Evolutionary conservation across 2,329 filamentous ascomycete species (phyloP), one percentile per base, ranked within the genome.

Genomic region (Aspergillus unguis): DNA sequence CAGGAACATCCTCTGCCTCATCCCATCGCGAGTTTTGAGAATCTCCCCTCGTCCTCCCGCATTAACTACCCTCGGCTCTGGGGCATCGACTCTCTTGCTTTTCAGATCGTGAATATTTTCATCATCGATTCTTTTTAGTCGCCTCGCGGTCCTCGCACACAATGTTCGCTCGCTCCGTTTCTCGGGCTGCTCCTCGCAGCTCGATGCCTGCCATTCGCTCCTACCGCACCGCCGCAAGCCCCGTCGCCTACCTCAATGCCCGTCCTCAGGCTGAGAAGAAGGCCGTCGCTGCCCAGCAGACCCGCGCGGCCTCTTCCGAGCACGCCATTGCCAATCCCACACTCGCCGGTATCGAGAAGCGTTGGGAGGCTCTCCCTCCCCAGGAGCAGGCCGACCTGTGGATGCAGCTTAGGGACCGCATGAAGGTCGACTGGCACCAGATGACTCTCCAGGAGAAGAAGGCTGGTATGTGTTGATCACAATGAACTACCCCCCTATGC

Each of bases 321-420:
- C 91, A 96, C 75, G 92, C 92, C 73, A 95, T 99, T 78, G 95
- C 92, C 71, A 97, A 96, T 81, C 94, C 95, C 65, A 96, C 90
- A 54, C 85, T 99, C 70, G 89, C 90, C 77, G 91, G 95, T 79
- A 97, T 99, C 71, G 94, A 99, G 86, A 96, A 96, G 87, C 84
- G 94, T 81, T 99, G 94, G 94, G 94, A 99, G 81, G 84, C 81
- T 60, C 92, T 97, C 89, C 92, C 92, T 55, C 90, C 94, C 61
- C 91, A 96, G 82, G 94, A 99, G 84, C 94, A 99, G 85, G 94
- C 94, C 64, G 94, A 99, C 73, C 81, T 99, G 67, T 99, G 94
- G 94, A 99, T 99, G 94, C 82, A 88, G 65, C 82, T 99, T 75
- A 85, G 94, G 76, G 94, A 99, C 80, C 88, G 94, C 71, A 99